Evolutionary conservation across 139 green algal species (phyloP), one percentile per base, ranked within the genome.

Genomic region (Spirogloea muscicola): DNA sequence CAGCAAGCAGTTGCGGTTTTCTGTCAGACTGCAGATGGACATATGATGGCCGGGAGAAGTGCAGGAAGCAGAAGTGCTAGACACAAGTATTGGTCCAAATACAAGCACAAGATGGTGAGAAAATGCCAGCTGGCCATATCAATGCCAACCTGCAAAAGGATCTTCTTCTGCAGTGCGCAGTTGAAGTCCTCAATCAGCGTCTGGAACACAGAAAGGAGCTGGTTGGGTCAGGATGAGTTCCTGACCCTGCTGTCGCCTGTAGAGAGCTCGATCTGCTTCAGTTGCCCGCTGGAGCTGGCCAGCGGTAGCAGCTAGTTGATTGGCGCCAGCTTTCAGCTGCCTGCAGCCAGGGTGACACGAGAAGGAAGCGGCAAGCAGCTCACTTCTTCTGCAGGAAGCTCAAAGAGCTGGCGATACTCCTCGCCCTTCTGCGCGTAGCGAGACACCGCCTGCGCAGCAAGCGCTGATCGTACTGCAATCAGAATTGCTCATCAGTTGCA

Each of bases 141-240:
- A 21, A 16, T 18, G 16, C 43, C 9, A 13, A 72, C 59, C 36
- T 79, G 72, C 10, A 85, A 58, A 21, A 86, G 72, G 33, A 82
- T 84, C 46, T 85, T 85, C 52, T 71, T 78, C 44, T 84, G 60
- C 43, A 86, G 49, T 6, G 81, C 81, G 68, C 81, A 86, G 1
- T 79, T 72, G 70, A 74, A 86, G 18, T 86, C 81, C 34, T 82
- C 77, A 6, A 86, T 31, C 21, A 86, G 52, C 3, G 37, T 72
- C 68, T 76, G 65, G 21, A 36, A 65, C 18, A 36, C 27, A 18
- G 13, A 55, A 55, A 13, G 27, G 29, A 18, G 27, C 13, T 21
- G 29, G 57, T 41, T 65, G 18, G 16, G 27, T 41, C 18, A 13
- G 18, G 16, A 65, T 18, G n/a, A n/a, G n/a, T 18, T 41, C 13